Evolutionary conservation across 2,329 filamentous ascomycete genomes (phyloP).

Genomic region (Clonostachys byssicola): DNA sequence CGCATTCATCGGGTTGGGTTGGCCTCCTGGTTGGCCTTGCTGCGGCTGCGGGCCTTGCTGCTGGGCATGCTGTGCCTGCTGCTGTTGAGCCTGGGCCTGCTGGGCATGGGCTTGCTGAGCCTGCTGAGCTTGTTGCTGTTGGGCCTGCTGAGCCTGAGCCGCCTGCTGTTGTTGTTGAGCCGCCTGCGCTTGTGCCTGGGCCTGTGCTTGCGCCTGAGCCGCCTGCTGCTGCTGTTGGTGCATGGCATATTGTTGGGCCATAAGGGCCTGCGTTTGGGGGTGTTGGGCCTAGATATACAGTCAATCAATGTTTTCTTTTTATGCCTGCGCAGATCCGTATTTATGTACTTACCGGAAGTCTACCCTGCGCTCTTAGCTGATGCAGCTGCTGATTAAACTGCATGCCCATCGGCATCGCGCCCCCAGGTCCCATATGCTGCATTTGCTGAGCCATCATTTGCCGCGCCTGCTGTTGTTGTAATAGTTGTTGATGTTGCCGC

Average conservation of each 20-base stretch:
- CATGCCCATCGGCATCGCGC: slow-evolving; percentile 48
- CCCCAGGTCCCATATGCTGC: slow-evolving; percentile 47
- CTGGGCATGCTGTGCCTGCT: slow-evolving; percentile 22
- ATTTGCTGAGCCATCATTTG: slow-evolving; percentile 50
- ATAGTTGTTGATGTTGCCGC: slow-evolving; percentile 50
- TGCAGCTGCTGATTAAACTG: slow-evolving; percentile 41
- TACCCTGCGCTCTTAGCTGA: slow-evolving; percentile 38
- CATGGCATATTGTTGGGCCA: slow-evolving; percentile 2
- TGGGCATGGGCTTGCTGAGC: slow-evolving; percentile 25
- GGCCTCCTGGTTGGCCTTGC: slow-evolving; percentile 23
- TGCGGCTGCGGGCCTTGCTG: slow-evolving; percentile 13
- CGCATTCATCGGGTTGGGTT: slow-evolving; percentile 42
- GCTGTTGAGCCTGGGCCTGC: slow-evolving; percentile 18
- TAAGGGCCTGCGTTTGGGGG: slow-evolving; percentile 2
- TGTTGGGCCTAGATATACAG: slow-evolving; percentile 43
- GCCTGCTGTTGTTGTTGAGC: slow-evolving; percentile 34
- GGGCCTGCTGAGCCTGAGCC: slow-evolving; percentile 29
- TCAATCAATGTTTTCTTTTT: slow-evolving; percentile 30
- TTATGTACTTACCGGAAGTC: slow-evolving; percentile 7
- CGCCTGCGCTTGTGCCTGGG: slow-evolving; percentile 28
- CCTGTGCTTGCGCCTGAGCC: slow-evolving; percentile 1
- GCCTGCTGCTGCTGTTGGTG: slow-evolving; percentile 2
- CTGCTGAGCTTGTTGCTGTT: slow-evolving; percentile 28
- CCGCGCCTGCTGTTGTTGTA: slow-evolving; percentile 53
- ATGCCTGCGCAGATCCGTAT: not conserved